Percentiles rank a stretch among this genome's conserved stretches.
Conservation (phyloP, 768 basidiomycete genomes). For the Butyriboletus loyo region DNA sequence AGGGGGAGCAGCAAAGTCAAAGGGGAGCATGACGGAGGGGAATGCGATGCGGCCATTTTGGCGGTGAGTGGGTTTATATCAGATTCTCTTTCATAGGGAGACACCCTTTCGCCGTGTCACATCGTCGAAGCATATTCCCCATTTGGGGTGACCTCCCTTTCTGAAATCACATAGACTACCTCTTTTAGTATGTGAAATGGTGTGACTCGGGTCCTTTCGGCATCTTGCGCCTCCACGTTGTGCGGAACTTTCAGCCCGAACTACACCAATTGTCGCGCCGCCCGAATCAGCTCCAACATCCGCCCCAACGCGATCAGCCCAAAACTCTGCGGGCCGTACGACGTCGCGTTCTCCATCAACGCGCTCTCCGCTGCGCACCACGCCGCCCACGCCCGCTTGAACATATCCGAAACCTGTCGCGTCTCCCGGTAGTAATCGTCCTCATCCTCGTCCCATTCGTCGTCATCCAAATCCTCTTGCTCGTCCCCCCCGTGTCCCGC, state of each 20-base stretch:
- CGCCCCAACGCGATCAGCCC: constrained; percentile 43
- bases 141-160: constrained; percentile 18
- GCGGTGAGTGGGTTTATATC: constrained; percentile 24
- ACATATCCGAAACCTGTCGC: constrained; percentile 28
- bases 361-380: constrained; percentile 39
- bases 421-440: constrained; percentile 29
- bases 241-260: neutral
- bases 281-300: constrained; percentile 41
- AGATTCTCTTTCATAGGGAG: neutral
- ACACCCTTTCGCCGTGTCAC: constrained; percentile 26
- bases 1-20: constrained; percentile 1
- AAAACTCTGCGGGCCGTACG: constrained; percentile 44
- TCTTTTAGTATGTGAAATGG: constrained; percentile 11
- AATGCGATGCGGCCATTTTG: constrained; percentile 2
- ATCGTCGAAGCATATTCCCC: constrained; percentile 17
- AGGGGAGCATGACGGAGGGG: constrained; percentile 16
- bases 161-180: constrained; percentile 28
- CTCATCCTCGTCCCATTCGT: constrained; percentile 26
- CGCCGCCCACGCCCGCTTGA: constrained; percentile 42
- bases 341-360: constrained; percentile 20
- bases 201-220: constrained; percentile 10
- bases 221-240: constrained; percentile 25
- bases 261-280: constrained; percentile 7
- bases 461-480: constrained; percentile 25
- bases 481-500: constrained; percentile 22